Conservation (phyloP, 2,329 filamentous ascomycete genomes). For the Fusarium avenaceum region DNA sequence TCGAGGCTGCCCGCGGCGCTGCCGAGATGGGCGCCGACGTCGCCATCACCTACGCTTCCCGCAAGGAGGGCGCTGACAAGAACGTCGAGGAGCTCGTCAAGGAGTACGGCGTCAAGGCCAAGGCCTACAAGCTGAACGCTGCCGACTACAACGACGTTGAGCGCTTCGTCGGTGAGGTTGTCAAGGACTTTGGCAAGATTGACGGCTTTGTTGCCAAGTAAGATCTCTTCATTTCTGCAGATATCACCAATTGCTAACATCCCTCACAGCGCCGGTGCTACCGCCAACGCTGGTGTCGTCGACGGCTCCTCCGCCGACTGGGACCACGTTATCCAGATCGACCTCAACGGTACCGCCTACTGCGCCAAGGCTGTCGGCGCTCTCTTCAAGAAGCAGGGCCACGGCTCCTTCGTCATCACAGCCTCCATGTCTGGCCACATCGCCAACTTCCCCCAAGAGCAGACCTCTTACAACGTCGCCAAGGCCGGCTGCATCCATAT, state of each 20-base stretch:
- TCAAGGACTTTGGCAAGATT: constrained; percentile 79
- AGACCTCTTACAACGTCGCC: constrained; percentile 75
- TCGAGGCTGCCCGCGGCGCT: constrained; percentile 76
- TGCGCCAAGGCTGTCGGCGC: constrained; percentile 74
- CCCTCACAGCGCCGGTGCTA: constrained; percentile 68
- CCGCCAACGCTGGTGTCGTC: constrained; percentile 75
- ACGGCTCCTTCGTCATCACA: constrained; percentile 76
- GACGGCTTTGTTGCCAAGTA: constrained; percentile 83
- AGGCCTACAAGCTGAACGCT: constrained; percentile 72
- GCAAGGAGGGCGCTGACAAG: constrained; percentile 75
- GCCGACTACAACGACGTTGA: constrained; percentile 66
- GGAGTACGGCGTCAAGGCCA: constrained; percentile 76
- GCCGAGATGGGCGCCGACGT: constrained; percentile 79
- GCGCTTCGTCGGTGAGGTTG: constrained; percentile 71
- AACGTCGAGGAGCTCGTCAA: constrained; percentile 74
- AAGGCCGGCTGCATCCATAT: constrained; percentile 69
- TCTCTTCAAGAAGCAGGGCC: constrained; percentile 74
- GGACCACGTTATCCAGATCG: constrained; percentile 72
- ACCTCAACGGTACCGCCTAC: constrained; percentile 77
- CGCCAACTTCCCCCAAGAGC: constrained; percentile 77
- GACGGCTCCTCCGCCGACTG: constrained; percentile 77
- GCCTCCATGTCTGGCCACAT: constrained; percentile 79
- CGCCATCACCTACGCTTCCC: constrained; percentile 79
- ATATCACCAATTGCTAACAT: constrained; percentile 5
- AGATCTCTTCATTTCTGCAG: constrained; percentile 51